Evolutionary conservation across 331 rosid genomes (phyloP).

Genomic region (Pyracantha coccinea): DNA sequence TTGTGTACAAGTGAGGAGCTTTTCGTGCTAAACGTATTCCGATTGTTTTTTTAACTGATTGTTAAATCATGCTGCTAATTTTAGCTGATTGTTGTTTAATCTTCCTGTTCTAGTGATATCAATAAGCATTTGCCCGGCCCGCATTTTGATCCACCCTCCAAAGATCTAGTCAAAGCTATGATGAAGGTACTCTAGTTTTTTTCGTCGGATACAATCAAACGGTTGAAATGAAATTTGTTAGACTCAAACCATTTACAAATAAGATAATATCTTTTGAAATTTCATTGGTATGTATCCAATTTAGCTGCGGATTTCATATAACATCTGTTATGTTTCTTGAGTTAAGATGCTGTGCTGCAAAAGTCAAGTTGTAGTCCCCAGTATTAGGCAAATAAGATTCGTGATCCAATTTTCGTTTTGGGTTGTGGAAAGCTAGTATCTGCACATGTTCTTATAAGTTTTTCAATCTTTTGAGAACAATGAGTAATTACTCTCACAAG

Average conservation of each 20-base stretch:
- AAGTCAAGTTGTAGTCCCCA: background rate
- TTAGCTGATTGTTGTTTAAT: background rate
- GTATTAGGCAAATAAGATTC: background rate
- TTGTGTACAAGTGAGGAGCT: conserved; percentile 73
- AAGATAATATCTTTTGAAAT: background rate
- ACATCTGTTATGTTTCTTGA: background rate
- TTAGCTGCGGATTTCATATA: background rate
- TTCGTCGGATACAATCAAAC: background rate
- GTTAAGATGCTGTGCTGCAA: background rate
- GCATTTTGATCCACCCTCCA: conserved; percentile 77
- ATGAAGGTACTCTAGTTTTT: conserved; percentile 38
- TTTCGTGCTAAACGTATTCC: background rate
- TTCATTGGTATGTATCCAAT: background rate
- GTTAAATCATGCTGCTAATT: background rate
- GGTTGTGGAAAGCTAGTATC: background rate
- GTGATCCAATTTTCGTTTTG: background rate
- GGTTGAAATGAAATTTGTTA: background rate
- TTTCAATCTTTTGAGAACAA: background rate
- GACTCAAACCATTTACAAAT: background rate
- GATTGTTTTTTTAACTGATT: background rate
- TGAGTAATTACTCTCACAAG: no score
- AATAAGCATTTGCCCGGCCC: conserved; percentile 78
- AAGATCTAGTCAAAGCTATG: conserved; percentile 39
- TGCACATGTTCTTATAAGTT: background rate
- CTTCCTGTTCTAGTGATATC: conserved; percentile 52